Evolutionary conservation across 371 early-diverging fungal genomes (phyloP), one percentile per base, ranked within the genome.

Genomic region (Syncephalis plumigaleata): DNA sequence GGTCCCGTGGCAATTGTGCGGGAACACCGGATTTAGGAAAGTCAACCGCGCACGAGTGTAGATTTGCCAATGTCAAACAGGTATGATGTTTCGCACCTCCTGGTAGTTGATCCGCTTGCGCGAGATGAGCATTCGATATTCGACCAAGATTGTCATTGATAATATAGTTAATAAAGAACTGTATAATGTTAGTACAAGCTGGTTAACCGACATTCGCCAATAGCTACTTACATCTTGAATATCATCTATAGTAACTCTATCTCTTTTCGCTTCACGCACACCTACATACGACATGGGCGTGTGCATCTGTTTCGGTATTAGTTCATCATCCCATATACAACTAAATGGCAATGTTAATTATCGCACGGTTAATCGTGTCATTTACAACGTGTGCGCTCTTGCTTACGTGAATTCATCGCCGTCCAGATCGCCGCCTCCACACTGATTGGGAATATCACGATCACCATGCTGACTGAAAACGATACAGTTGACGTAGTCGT

Each of bases 351-450:
- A 25, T n/a, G 31, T 11, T 36, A 5, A 31, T 15, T 1, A 20
- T 20, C 15, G 23, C 7, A 15, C 11, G 27, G n/a, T 5, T 20
- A 13, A 42, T 17, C 40, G 26, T 8, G 39, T 20, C 39, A 42
- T 3, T n/a, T 42, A 26, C 23, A 37, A 43, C 22, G 4, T 25
- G 5, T 39, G 20, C 20, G 17, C 20, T 36, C n/a, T 25, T 1
- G 46, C 59, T 56, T 58, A 64, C 58, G 68, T 70, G 45, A 68
- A 77, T 21, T 75, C 73, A 61, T 87, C 88, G 9, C 88, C 88
- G 55, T 89, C 92, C 8, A 91, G 55, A 63, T 91, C 92, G 0
- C 82, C 81, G 17, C 89, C 89, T 37, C 79, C 71, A 48, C 81
- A 73, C 79, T 77, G 74, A 53, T 80, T 81, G 0, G 87, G 79